Evolutionary conservation across 2,329 filamentous ascomycete species (phyloP), one percentile per base, ranked within the genome.

Genomic region (Colletotrichum godetiae): DNA sequence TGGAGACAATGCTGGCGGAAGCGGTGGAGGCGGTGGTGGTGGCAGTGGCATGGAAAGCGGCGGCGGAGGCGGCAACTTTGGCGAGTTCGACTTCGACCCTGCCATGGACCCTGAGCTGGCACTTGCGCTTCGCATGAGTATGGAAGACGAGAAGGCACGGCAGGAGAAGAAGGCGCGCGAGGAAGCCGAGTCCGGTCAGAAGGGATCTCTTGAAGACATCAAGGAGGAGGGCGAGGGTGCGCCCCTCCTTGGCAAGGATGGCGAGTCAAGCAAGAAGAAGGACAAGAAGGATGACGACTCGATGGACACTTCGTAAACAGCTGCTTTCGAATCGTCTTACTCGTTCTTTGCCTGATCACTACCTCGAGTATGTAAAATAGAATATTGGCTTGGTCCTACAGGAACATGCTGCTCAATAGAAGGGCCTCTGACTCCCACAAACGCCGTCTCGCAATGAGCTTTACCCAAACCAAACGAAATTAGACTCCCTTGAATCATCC

Each of bases 71-170:
- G 90, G 89, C 68, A 91, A 93, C 75, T 97, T 85, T 73, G 91
- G 88, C 56, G 84, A 85, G 76, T 97, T 97, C 81, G 95, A 94
- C 76, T 94, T 98, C 77, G 97, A 98, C 82, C 95, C 96, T 15
- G 93, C 92, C 67, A 89, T 95, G 79, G 97, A 99, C 81, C 97
- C 97, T 4, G 97, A 99, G 83, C 87, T 99, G 80, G 97, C 97
- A 27, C 90, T 99, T 77, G 97, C 97, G 65, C 87, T 99, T 81
- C 92, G 97, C 76, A 98, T 99, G 95, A 97, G 94, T 84, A 95
- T 97, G 90, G 97, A 99, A 82, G 97, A 99, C 82, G 97, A 99
- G 85, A 97, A 97, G 86, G 95, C 95, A 74, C 89, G 97, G 79
- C 92, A 97, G 84, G 95, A 98, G 82, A 95, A 95, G 85, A 91